A percentile compares a stretch with the other conserved stretches of the same genome.
Conservation (phyloP, 2,329 filamentous ascomycete genomes). For the Ophiosphaerella herpotricha region DNA sequence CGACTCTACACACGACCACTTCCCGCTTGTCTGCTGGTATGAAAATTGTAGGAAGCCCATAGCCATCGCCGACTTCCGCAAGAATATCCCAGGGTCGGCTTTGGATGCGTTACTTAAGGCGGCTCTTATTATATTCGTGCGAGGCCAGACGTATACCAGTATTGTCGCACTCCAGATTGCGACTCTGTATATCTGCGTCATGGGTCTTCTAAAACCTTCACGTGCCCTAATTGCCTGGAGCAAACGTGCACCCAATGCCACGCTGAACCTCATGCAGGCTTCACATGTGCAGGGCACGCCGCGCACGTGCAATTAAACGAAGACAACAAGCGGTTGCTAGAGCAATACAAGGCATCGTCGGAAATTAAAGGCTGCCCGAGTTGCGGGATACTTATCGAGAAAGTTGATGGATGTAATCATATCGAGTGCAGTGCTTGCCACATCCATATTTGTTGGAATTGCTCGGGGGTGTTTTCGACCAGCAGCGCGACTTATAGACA, state of each 20-base stretch:
- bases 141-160: conserved; percentile 12
- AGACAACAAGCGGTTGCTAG: conserved; percentile 12
- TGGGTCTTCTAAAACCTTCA: conserved; percentile 12
- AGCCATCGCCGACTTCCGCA: conserved; percentile 8
- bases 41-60: conserved; percentile 8
- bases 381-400: conserved; percentile 50
- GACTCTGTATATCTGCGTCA: conserved; percentile 15
- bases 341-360: conserved; percentile 12
- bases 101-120: conserved; percentile 13
- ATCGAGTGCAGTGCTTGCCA: conserved; percentile 44
- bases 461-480: conserved; percentile 14
- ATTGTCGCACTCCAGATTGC: conserved; percentile 25
- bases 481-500: conserved; percentile 10
- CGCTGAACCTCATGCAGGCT: conserved; percentile 17
- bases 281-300: conserved; percentile 23
- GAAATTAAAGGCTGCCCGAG: conserved; percentile 28
- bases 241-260: conserved; percentile 26
- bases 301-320: conserved; percentile 11
- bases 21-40: conserved; percentile 10
- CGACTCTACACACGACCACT: conserved; percentile 5
- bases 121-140: conserved; percentile 19
- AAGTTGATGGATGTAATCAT: conserved; percentile 54
- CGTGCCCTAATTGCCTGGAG: conserved; percentile 19
- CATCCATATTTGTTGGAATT: conserved; percentile 23
- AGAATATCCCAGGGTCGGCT: neutral